Evolutionary conservation across 1,284 basidiomycete genomes (phyloP), one percentile per base, ranked within the genome.

Genomic region (Trichosporon sp.): DNA sequence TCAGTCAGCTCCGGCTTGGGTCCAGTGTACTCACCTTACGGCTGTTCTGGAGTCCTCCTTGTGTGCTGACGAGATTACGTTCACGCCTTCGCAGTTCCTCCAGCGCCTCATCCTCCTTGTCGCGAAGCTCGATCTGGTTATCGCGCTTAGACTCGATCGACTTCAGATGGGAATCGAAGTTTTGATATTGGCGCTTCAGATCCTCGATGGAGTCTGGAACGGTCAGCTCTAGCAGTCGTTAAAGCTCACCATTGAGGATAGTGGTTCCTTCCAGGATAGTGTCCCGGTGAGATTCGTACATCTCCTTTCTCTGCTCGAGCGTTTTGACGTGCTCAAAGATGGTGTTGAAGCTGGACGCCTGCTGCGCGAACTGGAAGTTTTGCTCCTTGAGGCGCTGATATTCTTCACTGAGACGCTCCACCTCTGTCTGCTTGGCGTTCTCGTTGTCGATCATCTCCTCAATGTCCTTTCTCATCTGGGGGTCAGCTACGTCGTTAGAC

Each of bases 301-400:
- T 91, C 86, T 70, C 84, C 77, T 90, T 91, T 76, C 87, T 87
- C 70, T 89, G 86, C 68, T 91, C 86, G 64, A 95, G 83, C 62
- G 86, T 86, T 70, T 92, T 89, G 21, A 91, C 88, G 70, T 89
- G 88, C 65, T 90, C 84, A 76, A 93, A 93, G 62, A 92, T 88
- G 78, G 94, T 90, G 44, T 91, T 88, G 80, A 98, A 98, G 75
- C 91, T 90, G 18, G 89, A 89, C 1, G 93, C 91, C 62, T 90
- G 87, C 67, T 95, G 90, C 76, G 92, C 91, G 79, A 95, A 92
- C 62, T 89, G 88, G 70, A 89, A 86, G 80, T 99, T 99, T 44
- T 89, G 86, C 58, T 87, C 86, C 62, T 90, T 90, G 47, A 93
- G 84, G 18, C 84, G 83, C 29, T 91, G 88, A 73, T 92, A 90